Base-by-base conservation (phyloP, 352 stramenopile genomes). In the Phytophthora tubulina region DNA sequence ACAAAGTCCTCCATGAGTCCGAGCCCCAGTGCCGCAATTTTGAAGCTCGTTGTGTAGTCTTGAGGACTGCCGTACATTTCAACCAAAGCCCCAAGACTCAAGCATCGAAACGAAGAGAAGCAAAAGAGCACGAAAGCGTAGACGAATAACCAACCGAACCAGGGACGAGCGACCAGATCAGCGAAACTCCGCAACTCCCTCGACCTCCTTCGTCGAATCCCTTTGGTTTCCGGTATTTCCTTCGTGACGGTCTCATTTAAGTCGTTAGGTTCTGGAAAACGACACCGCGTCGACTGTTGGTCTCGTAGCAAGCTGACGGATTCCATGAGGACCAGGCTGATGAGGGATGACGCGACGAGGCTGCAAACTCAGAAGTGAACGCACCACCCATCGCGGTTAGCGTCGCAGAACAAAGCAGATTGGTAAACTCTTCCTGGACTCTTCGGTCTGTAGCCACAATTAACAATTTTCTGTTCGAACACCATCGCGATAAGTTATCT, bases 1-100 rank as follows among this genome's bases (percentile, higher is more conserved):
- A 78, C 70, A 3, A 75, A 69, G 35, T 81, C 73, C 36, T 81
- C 73, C 8, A 67, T 8, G 13, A 70, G 17, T 42, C 74, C 70
- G 4, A 78, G 56, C 17, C 46, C 46, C 39, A 81, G 46, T 4
- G 63, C 74, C 14, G 63, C 44, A 11, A 51, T 33, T 44, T 70
- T 75, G 44, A 73, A 68, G 3, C 33, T 31, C 15, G 35, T 13
- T 3, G 58, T 78, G 31, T 74, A 64, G 15, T 71, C 53, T 30
- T 64, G 38, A 3, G 50, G 52, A 39, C 46, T 63, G 17, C 64
- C 66, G 38, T 75, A 78, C 71, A 71, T 74, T 5, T 54, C 55
- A 4, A 78, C 60, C 14, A 78, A 35, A n/a, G 57, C 48, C 33
- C 21, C 6, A 36, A 78, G 66, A 7, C 53, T 21, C 31, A 67